A percentile compares a stretch with the other conserved stretches of the same genome.
Conservation (phyloP, 2,329 filamentous ascomycete species). For the Dactylellina cionopaga region DNA sequence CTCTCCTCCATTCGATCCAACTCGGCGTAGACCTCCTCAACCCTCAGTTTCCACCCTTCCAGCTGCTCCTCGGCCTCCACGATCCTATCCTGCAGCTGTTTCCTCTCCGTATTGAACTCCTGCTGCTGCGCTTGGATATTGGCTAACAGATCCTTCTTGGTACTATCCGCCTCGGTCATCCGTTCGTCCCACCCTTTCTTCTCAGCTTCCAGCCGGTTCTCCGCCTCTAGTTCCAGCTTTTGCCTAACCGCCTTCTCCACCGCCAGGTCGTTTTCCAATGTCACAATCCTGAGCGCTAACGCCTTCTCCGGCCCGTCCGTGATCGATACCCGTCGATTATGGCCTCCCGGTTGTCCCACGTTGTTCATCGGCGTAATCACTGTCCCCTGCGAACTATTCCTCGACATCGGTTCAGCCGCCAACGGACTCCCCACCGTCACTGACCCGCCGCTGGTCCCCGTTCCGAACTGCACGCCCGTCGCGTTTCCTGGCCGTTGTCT, state of each 20-base stretch:
- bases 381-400: slow-evolving; percentile 64
- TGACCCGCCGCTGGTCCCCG: slow-evolving; percentile 59
- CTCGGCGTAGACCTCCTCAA: slow-evolving; percentile 89
- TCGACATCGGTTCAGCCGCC: slow-evolving; percentile 62
- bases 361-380: slow-evolving; percentile 61
- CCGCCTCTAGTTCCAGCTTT: slow-evolving; percentile 75
- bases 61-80: slow-evolving; percentile 77
- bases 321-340: slow-evolving; percentile 63
- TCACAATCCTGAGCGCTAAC: slow-evolving; percentile 70
- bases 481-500: slow-evolving; percentile 72
- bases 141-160: slow-evolving; percentile 90
- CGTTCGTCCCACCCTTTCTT: slow-evolving; percentile 73
- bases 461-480: slow-evolving; percentile 59
- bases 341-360: slow-evolving; percentile 60
- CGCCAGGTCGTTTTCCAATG: slow-evolving; percentile 80
- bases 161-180: slow-evolving; percentile 86
- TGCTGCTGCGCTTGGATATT: slow-evolving; percentile 93
- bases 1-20: slow-evolving; percentile 88
- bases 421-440: slow-evolving; percentile 64
- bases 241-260: slow-evolving; percentile 75
- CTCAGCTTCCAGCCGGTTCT: slow-evolving; percentile 66
- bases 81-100: slow-evolving; percentile 82
- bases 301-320: slow-evolving; percentile 64
- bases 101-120: slow-evolving; percentile 86
- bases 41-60: slow-evolving; percentile 41